A percentile compares a stretch with the other conserved stretches of the same genome.
Evolutionary conservation across 2,329 filamentous ascomycete species (phyloP).

Genomic region (Fusarium fujikuroi): DNA sequence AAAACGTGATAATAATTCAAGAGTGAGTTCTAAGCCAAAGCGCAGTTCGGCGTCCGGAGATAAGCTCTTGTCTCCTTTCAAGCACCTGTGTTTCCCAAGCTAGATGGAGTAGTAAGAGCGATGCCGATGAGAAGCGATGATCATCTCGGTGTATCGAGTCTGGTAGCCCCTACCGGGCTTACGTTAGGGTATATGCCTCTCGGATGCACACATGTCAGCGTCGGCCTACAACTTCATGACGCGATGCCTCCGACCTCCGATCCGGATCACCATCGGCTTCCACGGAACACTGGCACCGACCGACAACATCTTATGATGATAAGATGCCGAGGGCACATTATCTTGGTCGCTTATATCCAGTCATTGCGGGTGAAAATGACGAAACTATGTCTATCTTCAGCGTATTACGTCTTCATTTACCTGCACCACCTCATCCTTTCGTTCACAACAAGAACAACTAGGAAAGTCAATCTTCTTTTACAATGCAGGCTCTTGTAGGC

Average conservation of each 20-base stretch:
- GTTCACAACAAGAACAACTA: too few species aligned
- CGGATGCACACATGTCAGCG: not conserved
- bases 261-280: not conserved
- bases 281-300: not conserved
- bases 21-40: not conserved
- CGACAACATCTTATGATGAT: too few species aligned
- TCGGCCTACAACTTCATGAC: not conserved
- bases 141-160: not conserved
- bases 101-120: not conserved
- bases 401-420: too few species aligned
- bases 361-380: too few species aligned
- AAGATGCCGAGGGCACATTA: too few species aligned
- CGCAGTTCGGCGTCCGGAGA: not conserved
- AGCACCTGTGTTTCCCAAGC: not conserved
- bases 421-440: too few species aligned
- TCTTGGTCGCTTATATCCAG: too few species aligned
- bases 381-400: too few species aligned
- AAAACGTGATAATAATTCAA: not conserved
- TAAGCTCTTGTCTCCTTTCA: not conserved
- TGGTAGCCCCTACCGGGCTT: not conserved
- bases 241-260: not conserved
- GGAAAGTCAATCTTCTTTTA: too few species aligned
- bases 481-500: too few species aligned
- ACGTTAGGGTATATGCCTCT: not conserved
- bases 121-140: not conserved